Evolutionary conservation across 2,329 filamentous ascomycete species (phyloP).

Genomic region (Phaeoacremonium minimum): DNA sequence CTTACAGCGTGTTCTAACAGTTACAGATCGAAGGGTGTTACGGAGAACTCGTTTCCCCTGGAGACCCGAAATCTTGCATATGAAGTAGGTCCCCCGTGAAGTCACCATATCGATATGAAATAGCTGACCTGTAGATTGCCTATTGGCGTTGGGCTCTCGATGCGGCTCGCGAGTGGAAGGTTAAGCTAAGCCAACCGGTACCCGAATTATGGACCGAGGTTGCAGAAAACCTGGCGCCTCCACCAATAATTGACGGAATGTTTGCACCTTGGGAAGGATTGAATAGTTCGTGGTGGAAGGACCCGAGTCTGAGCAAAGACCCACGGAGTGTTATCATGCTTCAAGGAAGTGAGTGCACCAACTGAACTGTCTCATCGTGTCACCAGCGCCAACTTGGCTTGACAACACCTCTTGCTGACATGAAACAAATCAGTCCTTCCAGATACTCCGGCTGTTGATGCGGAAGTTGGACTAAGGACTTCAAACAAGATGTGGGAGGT

Average conservation of each 20-base stretch:
- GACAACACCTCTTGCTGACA: background rate
- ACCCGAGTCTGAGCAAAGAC: slow-evolving; percentile 28
- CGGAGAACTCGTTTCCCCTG: slow-evolving; percentile 44
- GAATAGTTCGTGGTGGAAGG: slow-evolving; percentile 34
- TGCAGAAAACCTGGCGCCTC: slow-evolving; percentile 33
- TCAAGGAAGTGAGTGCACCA: slow-evolving; percentile 23
- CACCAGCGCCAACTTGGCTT: background rate
- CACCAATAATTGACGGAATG: slow-evolving; percentile 33
- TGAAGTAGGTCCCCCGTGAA: slow-evolving; percentile 23
- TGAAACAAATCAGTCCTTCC: slow-evolving; percentile 28
- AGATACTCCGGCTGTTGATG: slow-evolving; percentile 29
- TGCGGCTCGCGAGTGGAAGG: slow-evolving; percentile 36
- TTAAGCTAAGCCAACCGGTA: slow-evolving; percentile 29
- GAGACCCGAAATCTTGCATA: slow-evolving; percentile 41
- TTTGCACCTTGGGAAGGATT: slow-evolving; percentile 44
- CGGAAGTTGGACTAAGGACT: slow-evolving; percentile 26
- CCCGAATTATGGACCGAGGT: slow-evolving; percentile 35
- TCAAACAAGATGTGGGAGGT: slow-evolving; percentile 29
- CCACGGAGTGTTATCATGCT: slow-evolving; percentile 40
- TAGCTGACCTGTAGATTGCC: slow-evolving; percentile 20
- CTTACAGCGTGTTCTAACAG: background rate
- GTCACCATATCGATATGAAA: background rate
- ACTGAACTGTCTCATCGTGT: no score
- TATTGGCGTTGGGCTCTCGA: slow-evolving; percentile 46
- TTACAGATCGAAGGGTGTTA: slow-evolving; percentile 37